Conservation (phyloP, 2,329 filamentous ascomycete species). For the Colletotrichum paranaense region DNA sequence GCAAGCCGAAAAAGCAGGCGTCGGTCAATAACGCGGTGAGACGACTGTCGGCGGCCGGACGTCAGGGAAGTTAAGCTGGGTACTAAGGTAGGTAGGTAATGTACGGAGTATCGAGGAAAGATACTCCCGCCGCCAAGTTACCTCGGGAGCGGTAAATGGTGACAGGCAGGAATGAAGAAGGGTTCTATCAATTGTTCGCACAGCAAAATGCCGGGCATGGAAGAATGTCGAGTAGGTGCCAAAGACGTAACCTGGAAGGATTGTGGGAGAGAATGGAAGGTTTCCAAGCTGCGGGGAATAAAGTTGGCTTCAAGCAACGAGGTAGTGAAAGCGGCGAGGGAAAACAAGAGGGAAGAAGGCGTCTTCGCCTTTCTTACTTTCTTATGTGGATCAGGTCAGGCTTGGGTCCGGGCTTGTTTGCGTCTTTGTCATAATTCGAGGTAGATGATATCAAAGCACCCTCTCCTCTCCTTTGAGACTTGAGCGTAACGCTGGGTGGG, state of each 20-base stretch:
- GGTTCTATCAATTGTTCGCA: neutral
- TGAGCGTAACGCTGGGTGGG: neutral
- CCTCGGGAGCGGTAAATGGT: neutral
- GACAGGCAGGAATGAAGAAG: neutral
- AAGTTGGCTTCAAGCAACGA: neutral
- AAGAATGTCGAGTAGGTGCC: slow-evolving; percentile 14
- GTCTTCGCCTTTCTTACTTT: neutral
- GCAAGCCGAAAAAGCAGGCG: slow-evolving; percentile 4
- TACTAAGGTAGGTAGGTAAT: too few species aligned
- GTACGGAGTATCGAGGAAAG: too few species aligned
- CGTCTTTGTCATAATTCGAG: neutral
- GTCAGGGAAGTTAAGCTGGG: too few species aligned
- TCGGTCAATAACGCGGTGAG: slow-evolving; percentile 24
- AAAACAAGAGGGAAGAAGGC: neutral
- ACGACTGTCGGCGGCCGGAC: slow-evolving; percentile 8
- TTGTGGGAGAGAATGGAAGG: neutral
- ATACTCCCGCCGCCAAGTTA: too few species aligned
- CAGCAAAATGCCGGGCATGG: slow-evolving; percentile 9
- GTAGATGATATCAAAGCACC: neutral
- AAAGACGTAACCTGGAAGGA: neutral
- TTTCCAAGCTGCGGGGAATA: neutral
- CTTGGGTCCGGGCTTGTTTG: neutral
- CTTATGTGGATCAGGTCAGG: neutral
- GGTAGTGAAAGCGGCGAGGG: neutral
- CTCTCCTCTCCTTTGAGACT: neutral